phyloP scores from a whole-genome alignment of 2,329 filamentous ascomycete species.

The Neopestalotiopsis sp. region DNA sequence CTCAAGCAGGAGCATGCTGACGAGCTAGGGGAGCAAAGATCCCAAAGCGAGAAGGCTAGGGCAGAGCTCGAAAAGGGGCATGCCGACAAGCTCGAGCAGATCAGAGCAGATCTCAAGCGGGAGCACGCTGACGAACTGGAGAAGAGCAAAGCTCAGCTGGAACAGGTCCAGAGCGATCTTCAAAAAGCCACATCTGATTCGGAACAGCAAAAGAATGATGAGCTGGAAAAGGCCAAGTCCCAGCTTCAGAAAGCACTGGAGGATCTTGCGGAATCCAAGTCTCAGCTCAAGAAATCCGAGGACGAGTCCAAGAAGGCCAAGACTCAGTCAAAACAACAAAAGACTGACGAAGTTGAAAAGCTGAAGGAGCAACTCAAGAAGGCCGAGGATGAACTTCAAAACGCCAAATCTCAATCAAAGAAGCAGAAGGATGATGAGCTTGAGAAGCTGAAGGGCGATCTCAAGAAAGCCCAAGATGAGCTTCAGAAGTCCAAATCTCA shows the following conservation, averaged over 20 bases:
- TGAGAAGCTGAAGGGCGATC: slow-evolving; percentile 19
- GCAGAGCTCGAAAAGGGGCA: slow-evolving; percentile 18
- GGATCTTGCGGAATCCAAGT: slow-evolving; percentile 17
- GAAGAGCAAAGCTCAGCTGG: neutral
- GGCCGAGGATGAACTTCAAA: neutral
- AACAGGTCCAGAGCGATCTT: neutral
- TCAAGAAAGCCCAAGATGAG: slow-evolving; percentile 19
- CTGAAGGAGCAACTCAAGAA: slow-evolving; percentile 29
- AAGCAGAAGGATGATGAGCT: neutral
- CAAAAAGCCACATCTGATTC: neutral
- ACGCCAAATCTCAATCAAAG: neutral
- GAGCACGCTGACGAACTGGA: neutral
- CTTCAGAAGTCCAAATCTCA: slow-evolving; percentile 35
- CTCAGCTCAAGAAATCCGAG: slow-evolving; percentile 14
- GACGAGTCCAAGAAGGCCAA: slow-evolving; percentile 23
- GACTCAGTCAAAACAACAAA: slow-evolving; percentile 50
- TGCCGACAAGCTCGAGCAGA: slow-evolving; percentile 26
- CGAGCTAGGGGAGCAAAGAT: neutral
- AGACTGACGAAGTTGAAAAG: slow-evolving; percentile 36
- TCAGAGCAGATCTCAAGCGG: slow-evolving; percentile 1
- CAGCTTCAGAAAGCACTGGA: neutral
- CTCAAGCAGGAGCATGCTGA: slow-evolving; percentile 44
- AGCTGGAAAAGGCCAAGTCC: neutral
- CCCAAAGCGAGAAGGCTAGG: slow-evolving; percentile 31
- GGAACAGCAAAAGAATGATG: neutral